These are phyloP conservation scores for Aureobasidium subglaciale DNA, from an alignment of 2,329 filamentous ascomycete genomes.

Conservation along the genomic window DNA sequence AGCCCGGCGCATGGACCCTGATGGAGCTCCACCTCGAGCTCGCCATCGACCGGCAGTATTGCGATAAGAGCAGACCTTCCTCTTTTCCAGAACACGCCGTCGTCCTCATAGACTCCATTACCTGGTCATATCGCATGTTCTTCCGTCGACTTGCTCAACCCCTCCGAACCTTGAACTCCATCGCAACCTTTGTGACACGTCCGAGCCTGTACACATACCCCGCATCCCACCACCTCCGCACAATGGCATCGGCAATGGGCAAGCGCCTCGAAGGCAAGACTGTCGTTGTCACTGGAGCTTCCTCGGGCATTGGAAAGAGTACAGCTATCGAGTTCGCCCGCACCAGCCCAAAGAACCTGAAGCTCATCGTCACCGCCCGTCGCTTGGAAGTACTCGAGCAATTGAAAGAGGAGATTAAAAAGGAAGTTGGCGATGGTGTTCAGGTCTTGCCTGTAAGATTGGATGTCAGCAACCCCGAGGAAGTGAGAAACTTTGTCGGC, in stretches of 20 bases:
- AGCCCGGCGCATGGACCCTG: slow-evolving; percentile 1
- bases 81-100: neutral
- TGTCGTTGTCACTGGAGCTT: slow-evolving; percentile 83
- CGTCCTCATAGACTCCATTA: neutral
- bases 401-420: slow-evolving; percentile 67
- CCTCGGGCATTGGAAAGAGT: slow-evolving; percentile 78
- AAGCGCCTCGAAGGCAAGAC: slow-evolving; percentile 92
- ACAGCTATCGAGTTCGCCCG: slow-evolving; percentile 89
- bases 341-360: slow-evolving; percentile 70
- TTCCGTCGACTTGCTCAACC: neutral
- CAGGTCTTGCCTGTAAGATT: slow-evolving; percentile 76
- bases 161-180: neutral
- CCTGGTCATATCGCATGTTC: slow-evolving; percentile 1
- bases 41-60: neutral
- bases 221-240: slow-evolving; percentile 27
- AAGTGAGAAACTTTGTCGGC: slow-evolving; percentile 65
- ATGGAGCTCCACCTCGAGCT: slow-evolving; percentile 3
- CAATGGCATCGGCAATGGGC: slow-evolving; percentile 61
- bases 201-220: neutral
- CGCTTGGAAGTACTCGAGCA: slow-evolving; percentile 70
- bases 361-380: slow-evolving; percentile 82
- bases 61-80: neutral
- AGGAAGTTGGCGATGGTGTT: slow-evolving; percentile 71
- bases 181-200: neutral
- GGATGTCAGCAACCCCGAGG: slow-evolving; percentile 74